These are phyloP conservation scores for Cicer chorassanicum DNA, from an alignment of 306 rosid species.

Conservation along the genomic window DNA sequence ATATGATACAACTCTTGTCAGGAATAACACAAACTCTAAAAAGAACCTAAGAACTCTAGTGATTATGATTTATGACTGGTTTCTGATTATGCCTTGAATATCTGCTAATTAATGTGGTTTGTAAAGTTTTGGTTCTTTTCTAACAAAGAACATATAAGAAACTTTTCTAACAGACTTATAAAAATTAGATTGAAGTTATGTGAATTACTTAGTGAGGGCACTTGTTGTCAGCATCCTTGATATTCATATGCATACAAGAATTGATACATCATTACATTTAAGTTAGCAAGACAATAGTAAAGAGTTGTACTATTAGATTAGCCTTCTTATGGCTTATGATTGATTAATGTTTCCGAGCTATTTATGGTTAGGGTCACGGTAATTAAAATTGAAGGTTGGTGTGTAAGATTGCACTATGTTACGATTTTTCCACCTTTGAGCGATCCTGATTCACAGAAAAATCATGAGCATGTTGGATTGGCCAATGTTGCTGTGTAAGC, in stretches of 20 bases:
- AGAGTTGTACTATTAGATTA: not conserved
- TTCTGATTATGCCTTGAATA: conserved; percentile 11
- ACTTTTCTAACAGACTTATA: not conserved
- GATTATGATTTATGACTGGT: not conserved
- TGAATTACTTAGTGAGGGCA: conserved; percentile 5
- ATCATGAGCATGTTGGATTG: not conserved
- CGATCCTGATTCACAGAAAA: not conserved
- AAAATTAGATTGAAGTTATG: conserved; percentile 8
- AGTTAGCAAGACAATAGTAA: not conserved
- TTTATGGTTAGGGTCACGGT: not conserved
- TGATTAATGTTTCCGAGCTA: conserved; percentile 19
- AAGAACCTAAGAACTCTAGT: too few relatives aligned
- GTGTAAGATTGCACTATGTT: not conserved
- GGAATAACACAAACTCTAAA: too few relatives aligned
- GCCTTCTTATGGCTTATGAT: not conserved
- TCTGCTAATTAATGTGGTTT: conserved; percentile 1
- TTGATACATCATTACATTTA: not conserved
- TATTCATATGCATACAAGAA: conserved; percentile 13
- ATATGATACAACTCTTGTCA: conserved; percentile 3
- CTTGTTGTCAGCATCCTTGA: not conserved
- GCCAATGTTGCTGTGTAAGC: not conserved
- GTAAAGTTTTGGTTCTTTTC: conserved; percentile 16
- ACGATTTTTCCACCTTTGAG: not conserved
- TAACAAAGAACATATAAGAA: not conserved
- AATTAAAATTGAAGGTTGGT: not conserved